Percentiles rank a stretch among this genome's conserved stretches.
Conservation (phyloP, 768 basidiomycete species). For the Paxillus ammoniavirescens region DNA sequence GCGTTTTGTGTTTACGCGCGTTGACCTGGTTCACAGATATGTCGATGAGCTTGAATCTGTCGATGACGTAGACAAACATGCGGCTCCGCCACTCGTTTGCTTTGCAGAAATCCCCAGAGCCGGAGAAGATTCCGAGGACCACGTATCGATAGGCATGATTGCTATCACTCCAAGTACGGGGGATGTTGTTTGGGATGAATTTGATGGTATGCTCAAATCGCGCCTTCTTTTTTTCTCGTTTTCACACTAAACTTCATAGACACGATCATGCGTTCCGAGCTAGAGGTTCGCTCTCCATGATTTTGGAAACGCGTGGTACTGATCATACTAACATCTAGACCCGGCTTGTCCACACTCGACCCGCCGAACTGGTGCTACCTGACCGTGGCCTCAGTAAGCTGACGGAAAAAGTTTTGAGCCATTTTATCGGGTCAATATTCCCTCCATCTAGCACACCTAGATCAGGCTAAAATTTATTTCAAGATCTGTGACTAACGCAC, state of each 20-base stretch:
- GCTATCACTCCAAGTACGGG: conserved; percentile 85
- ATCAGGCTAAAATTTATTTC: conserved; percentile 1
- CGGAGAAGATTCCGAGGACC: conserved; percentile 15
- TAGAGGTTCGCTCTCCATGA: conserved; percentile 56
- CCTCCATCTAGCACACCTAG: conserved; percentile 1
- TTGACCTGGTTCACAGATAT: conserved; percentile 49
- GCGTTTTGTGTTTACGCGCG: neutral
- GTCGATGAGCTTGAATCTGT: conserved; percentile 76
- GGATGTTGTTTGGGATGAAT: conserved; percentile 92
- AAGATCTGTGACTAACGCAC: conserved; percentile 39
- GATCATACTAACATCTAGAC: conserved; percentile 52
- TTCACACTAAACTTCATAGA: conserved; percentile 42
- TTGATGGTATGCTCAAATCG: conserved; percentile 53
- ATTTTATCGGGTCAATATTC: conserved; percentile 60
- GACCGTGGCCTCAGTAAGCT: conserved; percentile 55
- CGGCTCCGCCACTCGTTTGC: conserved; percentile 69
- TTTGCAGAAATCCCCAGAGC: conserved; percentile 51
- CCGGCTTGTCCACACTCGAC: conserved; percentile 79
- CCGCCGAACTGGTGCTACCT: conserved; percentile 77
- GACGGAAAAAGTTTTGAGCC: conserved; percentile 72
- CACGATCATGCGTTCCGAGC: conserved; percentile 79
- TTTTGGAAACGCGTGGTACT: neutral
- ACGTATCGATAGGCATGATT: conserved; percentile 66
- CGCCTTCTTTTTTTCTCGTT: conserved; percentile 1
- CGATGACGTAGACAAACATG: conserved; percentile 56